Evolutionary conservation across 1,284 basidiomycete species (phyloP).

Genomic region (Puccinia polysora): DNA sequence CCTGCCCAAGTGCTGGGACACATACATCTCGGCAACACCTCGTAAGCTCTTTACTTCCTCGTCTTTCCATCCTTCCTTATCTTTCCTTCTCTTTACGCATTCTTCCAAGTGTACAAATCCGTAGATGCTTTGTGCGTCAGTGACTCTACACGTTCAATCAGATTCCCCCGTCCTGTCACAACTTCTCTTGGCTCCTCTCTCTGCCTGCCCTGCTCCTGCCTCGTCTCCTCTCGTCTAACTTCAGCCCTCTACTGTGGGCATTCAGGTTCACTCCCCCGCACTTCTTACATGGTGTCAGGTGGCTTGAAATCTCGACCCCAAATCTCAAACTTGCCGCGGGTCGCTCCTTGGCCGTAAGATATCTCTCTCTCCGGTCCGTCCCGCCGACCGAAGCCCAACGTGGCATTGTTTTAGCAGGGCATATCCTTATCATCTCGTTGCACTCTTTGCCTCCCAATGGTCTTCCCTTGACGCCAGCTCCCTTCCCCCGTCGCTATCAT

Average conservation of each 20-base stretch:
- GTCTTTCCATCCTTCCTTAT: no score
- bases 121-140: no score
- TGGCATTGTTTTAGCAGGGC: not conserved
- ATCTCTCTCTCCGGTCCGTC: slow-evolving; percentile 10
- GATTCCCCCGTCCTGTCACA: no score
- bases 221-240: not conserved
- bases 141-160: no score
- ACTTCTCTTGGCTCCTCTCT: not conserved
- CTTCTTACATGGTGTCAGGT: not conserved
- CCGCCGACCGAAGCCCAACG: not conserved
- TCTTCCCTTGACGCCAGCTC: no score
- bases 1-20: no score
- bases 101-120: no score
- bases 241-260: not conserved
- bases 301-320: no score
- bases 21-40: no score
- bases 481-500: not conserved
- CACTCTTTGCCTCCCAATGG: not conserved
- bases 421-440: not conserved
- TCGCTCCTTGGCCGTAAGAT: not conserved
- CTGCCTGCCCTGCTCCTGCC: not conserved
- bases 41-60: no score
- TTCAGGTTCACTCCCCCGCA: not conserved
- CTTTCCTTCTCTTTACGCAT: no score
- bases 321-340: slow-evolving; percentile 10